These are phyloP conservation scores for Pleurotus salmoneostramineus DNA, from an alignment of 768 basidiomycete genomes.

Conservation along the genomic window DNA sequence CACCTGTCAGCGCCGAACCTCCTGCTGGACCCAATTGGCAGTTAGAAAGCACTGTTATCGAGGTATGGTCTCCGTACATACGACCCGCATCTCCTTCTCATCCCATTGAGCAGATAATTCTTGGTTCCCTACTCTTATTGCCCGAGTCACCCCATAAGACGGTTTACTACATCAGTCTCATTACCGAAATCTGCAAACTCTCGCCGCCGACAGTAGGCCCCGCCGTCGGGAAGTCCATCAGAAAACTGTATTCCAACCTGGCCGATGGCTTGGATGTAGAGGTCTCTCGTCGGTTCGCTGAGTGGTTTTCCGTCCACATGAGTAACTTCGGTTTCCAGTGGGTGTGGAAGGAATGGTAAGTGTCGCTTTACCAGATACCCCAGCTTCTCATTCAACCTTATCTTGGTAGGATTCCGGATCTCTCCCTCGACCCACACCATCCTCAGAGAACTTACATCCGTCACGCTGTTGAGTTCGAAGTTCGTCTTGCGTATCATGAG, in stretches of 20 bases:
- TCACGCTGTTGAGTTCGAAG: constrained; percentile 83
- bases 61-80: constrained; percentile 41
- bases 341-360: constrained; percentile 99
- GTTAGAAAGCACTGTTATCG: constrained; percentile 83
- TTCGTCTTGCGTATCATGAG: constrained; percentile 90
- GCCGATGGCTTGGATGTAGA: constrained; percentile 88
- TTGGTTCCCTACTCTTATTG: constrained; percentile 70
- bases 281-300: constrained; percentile 73
- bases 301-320: constrained; percentile 97
- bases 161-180: constrained; percentile 82
- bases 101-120: constrained; percentile 46
- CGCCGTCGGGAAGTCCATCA: constrained; percentile 92
- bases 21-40: constrained; percentile 74
- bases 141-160: constrained; percentile 76
- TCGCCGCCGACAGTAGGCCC: constrained; percentile 91
- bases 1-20: constrained; percentile 46
- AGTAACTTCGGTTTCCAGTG: constrained; percentile 97
- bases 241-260: constrained; percentile 77
- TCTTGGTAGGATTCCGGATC: constrained; percentile 74
- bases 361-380: background rate
- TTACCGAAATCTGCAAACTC: constrained; percentile 94
- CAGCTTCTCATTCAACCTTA: background rate
- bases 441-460: constrained; percentile 89
- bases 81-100: background rate
- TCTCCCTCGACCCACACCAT: constrained; percentile 68